A percentile compares a stretch with the other conserved stretches of the same genome.
Conservation (phyloP, 108 stramenopile genomes). For the Conticribra guillardii region DNA sequence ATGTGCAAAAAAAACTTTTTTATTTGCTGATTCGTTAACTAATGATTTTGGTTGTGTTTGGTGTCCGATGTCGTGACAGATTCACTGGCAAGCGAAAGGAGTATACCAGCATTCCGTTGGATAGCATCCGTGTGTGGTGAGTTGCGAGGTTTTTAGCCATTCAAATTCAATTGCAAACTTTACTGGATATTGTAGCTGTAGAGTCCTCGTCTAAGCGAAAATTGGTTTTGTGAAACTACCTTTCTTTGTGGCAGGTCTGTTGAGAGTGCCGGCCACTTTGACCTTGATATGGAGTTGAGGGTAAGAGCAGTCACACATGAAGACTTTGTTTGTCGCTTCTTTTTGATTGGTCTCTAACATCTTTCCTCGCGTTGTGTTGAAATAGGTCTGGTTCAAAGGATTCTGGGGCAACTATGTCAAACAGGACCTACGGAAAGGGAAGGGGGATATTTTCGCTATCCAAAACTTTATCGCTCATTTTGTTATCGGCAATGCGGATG, state of each 20-base stretch:
- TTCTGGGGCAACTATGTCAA: conserved; percentile 32
- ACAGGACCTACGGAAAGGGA: conserved; percentile 29
- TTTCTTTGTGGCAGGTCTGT: conserved; percentile 30
- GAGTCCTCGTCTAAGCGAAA: too few relatives aligned
- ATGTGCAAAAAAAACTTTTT: background rate
- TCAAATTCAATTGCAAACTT: too few relatives aligned
- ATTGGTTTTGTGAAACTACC: too few relatives aligned
- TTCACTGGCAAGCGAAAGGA: conserved; percentile 63
- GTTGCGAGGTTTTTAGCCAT: too few relatives aligned
- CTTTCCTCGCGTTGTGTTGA: too few relatives aligned
- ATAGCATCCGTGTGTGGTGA: conserved; percentile 52
- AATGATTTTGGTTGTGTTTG: background rate
- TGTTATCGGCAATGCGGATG: conserved; percentile 56
- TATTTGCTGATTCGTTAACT: background rate
- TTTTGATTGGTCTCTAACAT: too few relatives aligned
- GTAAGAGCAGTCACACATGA: too few relatives aligned
- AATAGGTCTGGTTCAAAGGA: conserved; percentile 47
- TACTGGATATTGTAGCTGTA: too few relatives aligned
- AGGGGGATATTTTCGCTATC: conserved; percentile 42
- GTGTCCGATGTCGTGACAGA: too few relatives aligned
- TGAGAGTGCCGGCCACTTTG: conserved; percentile 72
- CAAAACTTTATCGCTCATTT: conserved; percentile 63
- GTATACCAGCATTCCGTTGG: conserved; percentile 61
- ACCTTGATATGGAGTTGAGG: conserved; percentile 56
- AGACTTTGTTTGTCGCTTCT: too few relatives aligned